Evolutionary conservation across 148 eudicot species (phyloP), one percentile per base, ranked within the genome.

Genomic region (Dysphania ambrosioides): DNA sequence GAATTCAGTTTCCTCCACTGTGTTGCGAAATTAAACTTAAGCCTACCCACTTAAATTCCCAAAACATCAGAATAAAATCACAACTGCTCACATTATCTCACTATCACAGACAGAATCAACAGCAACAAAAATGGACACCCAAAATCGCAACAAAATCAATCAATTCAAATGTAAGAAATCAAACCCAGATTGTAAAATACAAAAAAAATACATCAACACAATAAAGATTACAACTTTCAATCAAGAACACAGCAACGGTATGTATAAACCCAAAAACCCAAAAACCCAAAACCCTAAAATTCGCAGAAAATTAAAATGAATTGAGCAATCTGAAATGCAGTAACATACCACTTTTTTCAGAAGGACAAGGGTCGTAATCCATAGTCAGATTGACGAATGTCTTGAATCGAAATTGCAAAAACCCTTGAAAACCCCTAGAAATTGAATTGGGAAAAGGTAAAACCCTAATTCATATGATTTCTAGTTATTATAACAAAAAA

Each of bases 341-440:
- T 67, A 67, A 64, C 34, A 49, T 74, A 81, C 84, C 84, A 13
- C 78, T 69, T 24, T 77, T 53, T 34, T 74, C 75, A 74, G 78
- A 78, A 58, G 61, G 76, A 42, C 49, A 73, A 41, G 73, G 83
- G 67, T 74, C 85, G 66, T 79, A 85, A 55, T 79, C 79, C 85
- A 82, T 82, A 49, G 70, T 77, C 76, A 77, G 74, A 55, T 42
- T 73, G 83, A 44, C 24, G 23, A 31, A 51, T 34, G 32, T 57
- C 8, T 66, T 16, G 19, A 27, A 58, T 71, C 69, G 67, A 59
- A 6, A 0, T 23, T 53, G 23, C 6, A 21, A 53, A 15, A 62
- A 4, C 53, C 53, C 53, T 13, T n/a, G 30, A 34, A 58, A 80
- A 84, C 75, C 84, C 84, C 82, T 75, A 75, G 60, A 75, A 78